These are phyloP conservation scores for Brassica hybrid DNA, from an alignment of 441 rosid genomes.

Conservation along the genomic window DNA sequence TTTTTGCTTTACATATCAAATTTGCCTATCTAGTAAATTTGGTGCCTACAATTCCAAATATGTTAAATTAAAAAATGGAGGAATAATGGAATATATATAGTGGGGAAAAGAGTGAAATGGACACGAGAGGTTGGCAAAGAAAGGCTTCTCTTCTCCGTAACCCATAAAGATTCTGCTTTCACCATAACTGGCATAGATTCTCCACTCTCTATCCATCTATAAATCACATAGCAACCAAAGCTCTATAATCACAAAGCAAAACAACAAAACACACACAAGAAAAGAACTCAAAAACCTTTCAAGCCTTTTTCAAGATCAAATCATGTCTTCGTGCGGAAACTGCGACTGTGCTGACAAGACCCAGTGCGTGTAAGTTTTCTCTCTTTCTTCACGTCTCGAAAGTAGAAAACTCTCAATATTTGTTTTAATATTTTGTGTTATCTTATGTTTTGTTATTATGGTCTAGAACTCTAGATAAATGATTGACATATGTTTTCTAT, in stretches of 20 bases:
- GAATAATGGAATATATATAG: constrained; percentile 25
- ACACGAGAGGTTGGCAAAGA: constrained; percentile 58
- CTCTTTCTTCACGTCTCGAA: neutral
- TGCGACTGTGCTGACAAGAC: constrained; percentile 76
- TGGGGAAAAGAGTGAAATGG: constrained; percentile 44
- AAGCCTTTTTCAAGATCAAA: constrained; percentile 14
- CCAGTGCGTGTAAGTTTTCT: constrained; percentile 70
- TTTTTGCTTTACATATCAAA: too few species aligned
- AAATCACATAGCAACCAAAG: constrained; percentile 37
- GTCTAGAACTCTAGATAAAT: neutral
- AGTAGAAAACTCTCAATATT: neutral
- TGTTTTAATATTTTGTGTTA: too few species aligned
- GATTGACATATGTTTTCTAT: constrained; percentile 5
- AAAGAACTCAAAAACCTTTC: constrained; percentile 4
- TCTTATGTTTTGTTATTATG: neutral
- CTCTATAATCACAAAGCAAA: constrained; percentile 25
- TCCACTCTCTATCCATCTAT: constrained; percentile 45
- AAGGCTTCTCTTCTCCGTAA: constrained; percentile 46
- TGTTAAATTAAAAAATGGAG: neutral
- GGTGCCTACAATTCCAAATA: neutral
- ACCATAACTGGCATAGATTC: constrained; percentile 14
- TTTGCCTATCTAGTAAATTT: too few species aligned
- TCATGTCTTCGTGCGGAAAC: constrained; percentile 82
- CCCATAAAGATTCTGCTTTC: constrained; percentile 39
- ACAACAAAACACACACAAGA: constrained; percentile 26